A percentile compares a stretch with the other conserved stretches of the same genome.
phyloP scores from a whole-genome alignment of 1,284 basidiomycete genomes.

The Ustilago nuda region DNA sequence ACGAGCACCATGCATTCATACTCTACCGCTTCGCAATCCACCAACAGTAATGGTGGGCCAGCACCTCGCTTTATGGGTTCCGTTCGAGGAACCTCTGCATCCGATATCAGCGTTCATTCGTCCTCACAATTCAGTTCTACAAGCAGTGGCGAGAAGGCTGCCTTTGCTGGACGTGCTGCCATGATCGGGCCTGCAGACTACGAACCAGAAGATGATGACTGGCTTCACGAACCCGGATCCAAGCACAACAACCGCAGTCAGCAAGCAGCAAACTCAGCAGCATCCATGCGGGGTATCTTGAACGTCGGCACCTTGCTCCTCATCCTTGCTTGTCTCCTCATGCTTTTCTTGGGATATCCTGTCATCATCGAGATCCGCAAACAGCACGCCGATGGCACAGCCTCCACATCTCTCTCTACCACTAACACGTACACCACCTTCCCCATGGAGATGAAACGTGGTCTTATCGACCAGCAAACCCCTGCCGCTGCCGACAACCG shows the following conservation, averaged over 20 bases:
- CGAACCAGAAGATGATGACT: conserved; percentile 33
- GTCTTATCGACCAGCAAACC: conserved; percentile 57
- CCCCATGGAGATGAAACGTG: conserved; percentile 31
- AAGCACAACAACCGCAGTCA: conserved; percentile 3
- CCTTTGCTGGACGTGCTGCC: conserved; percentile 1
- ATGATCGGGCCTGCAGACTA: neutral
- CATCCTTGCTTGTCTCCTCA: conserved; percentile 52
- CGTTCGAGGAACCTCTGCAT: conserved; percentile 9
- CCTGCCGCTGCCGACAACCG: conserved; percentile 23
- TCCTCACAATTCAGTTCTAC: conserved; percentile 18
- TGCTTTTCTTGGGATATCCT: conserved; percentile 66
- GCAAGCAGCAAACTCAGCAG: neutral
- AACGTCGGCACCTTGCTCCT: conserved; percentile 57
- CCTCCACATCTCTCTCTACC: conserved; percentile 7
- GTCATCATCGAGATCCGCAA: conserved; percentile 48
- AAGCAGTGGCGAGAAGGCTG: conserved; percentile 13
- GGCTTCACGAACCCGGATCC: conserved; percentile 31
- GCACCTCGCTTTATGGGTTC: conserved; percentile 17
- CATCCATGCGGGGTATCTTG: conserved; percentile 41
- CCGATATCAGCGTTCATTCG: conserved; percentile 24
- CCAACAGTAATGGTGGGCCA: conserved; percentile 12
- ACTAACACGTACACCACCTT: conserved; percentile 21
- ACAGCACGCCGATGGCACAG: conserved; percentile 18
- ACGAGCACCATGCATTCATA: conserved; percentile 22
- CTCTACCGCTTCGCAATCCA: conserved; percentile 23